Base-by-base conservation (phyloP, 768 basidiomycete species). In the Trametes elegans region DNA sequence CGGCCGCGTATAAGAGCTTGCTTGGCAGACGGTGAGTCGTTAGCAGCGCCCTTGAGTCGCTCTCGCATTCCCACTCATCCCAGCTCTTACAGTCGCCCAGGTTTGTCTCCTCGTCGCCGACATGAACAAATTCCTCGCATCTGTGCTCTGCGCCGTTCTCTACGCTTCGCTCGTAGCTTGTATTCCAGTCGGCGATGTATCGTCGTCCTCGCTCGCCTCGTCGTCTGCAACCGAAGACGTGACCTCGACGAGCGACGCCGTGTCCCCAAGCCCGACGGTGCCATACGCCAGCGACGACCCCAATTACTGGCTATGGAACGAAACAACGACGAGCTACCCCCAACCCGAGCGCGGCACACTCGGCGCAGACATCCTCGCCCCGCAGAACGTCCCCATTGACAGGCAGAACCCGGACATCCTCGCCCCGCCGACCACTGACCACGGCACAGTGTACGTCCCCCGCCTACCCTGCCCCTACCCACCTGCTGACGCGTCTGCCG, bases 341-440 rank as follows among this genome's bases (percentile, higher is more conserved):
- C 54, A 65, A 52, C 58, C 67, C 2, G 50, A 62, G n/a, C 56
- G 65, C 29, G 66, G 62, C 9, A 34, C 49, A 8, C 55, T 66
- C 11, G 67, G 67, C 3, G 63, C 64, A 7, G 53, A 34, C 24
- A 64, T 71, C 54, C 50, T 71, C 11, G 70, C 67, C 13, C 70
- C 70, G 7, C 65, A 69, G 53, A 70, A 72, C 55, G 39, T 66
- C 11, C 53, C 59, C 28, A 49, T 69, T 28, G 69, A 69, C 35
- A 62, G 61, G 48, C 65, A 70, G 60, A 66, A 69, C 54, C 67
- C 70, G 24, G 69, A 69, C 49, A 53, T 65, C 13, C 59, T 71
- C n/a, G 63, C 68, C 7, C 70, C 69, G 21, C 69, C 70, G n/a
- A 64, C 63, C n/a, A 71, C 71, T 1, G 70, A 72, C 55, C 49